Evolutionary conservation across 345 rosid species (phyloP), one percentile per base, ranked within the genome.

Genomic region (Ceriops zippeliana): DNA sequence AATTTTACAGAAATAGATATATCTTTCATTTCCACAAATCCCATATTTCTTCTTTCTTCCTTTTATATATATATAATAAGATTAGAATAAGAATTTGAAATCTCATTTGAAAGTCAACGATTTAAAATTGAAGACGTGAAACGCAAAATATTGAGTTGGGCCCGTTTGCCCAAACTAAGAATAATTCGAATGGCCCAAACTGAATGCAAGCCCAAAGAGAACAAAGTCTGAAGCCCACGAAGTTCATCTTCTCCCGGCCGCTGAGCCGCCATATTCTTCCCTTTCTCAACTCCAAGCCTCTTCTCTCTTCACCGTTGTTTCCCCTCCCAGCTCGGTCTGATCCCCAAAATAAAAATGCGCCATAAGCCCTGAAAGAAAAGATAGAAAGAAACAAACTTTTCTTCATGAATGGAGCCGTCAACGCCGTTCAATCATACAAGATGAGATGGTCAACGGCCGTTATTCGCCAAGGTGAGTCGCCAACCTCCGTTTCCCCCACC

Each of bases 381-480:
- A 6, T 6, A 7, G 1, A 35, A 8, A 37, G 42, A 37, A 37
- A 8, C 5, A 37, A 34, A 21, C 22, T 8, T 11, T 17, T 26
- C 51, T 51, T 49, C 52, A 51, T 58, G 61, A 35, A 63, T 63
- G 74, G 66, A 64, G 62, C 74, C 54, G 11, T 58, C 66, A 57
- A 60, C 61, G 57, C 79, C 57, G 32, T 61, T 56, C 11, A 35
- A 68, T 7, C 32, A 27, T 49, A 52, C 64, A 54, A n/a, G 37
- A 71, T 52, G 86, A 84, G 67, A 70, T 60, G 67, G 57, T 63
- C 81, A 42, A 30, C 67, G 54, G 73, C 69, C 67, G 59, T 61
- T 38, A 32, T 54, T 69, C 38, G 22, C 7, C 60, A 70, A 70
- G 70, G 74, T 66, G 68, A 71, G 76, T 69, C 70, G 56, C 32